phyloP scores from a whole-genome alignment of 495 filamentous ascomycete species.

The Pseudomonodictys pantanalensis region DNA sequence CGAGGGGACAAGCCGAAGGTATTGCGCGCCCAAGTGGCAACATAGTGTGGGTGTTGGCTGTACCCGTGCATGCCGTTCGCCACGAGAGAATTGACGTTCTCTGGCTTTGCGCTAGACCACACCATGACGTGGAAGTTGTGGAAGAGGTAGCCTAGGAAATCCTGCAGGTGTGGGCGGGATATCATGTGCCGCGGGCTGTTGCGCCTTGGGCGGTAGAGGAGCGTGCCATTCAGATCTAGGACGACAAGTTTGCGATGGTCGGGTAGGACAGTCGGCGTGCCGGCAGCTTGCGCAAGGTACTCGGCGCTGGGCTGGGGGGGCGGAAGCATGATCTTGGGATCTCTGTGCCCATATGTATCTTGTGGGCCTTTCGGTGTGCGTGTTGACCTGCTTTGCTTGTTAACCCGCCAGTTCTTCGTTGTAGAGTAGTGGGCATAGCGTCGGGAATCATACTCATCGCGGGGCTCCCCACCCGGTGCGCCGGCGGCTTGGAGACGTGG shows the following conservation, averaged over 20 bases:
- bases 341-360: too few relatives aligned
- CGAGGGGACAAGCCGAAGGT: conserved; percentile 60
- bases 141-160: conserved; percentile 63
- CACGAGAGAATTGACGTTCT: conserved; percentile 66
- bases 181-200: conserved; percentile 52
- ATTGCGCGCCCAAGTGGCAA: conserved; percentile 79
- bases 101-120: conserved; percentile 79
- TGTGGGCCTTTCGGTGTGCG: conserved; percentile 13
- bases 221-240: conserved; percentile 90
- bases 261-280: conserved; percentile 32
- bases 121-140: conserved; percentile 73
- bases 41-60: conserved; percentile 46
- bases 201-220: conserved; percentile 63
- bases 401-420: conserved; percentile 11
- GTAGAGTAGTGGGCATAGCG: not conserved
- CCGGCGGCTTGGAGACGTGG: conserved; percentile 6
- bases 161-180: conserved; percentile 57
- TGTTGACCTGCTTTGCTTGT: conserved; percentile 10
- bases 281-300: conserved; percentile 49
- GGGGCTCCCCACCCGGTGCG: not conserved
- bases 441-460: conserved; percentile 19
- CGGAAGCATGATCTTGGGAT: conserved; percentile 24
- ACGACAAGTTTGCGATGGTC: conserved; percentile 66
- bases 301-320: conserved; percentile 42
- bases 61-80: conserved; percentile 48